Conservation (phyloP, 495 filamentous ascomycete genomes). For the Podospora sp. region DNA sequence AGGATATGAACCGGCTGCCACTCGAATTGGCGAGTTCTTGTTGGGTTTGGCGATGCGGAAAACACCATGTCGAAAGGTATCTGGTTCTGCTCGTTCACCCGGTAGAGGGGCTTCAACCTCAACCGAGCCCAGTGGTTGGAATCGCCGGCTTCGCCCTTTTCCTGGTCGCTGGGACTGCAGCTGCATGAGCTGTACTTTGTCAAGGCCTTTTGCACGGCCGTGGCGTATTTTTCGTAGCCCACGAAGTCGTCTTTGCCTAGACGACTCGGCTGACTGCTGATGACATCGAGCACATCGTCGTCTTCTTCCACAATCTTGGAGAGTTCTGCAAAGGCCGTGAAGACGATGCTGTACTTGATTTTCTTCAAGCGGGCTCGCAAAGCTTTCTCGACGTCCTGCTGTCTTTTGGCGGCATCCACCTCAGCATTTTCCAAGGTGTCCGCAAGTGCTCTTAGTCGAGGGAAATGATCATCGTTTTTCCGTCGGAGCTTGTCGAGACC, state of each 20-base stretch:
- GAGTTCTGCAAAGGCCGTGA: no score
- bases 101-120: conserved; percentile 1
- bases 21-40: background rate
- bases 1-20: conserved; percentile 10
- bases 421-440: no score
- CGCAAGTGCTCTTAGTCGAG: no score
- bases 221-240: conserved; percentile 5
- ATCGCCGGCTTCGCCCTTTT: background rate
- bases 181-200: background rate
- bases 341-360: no score
- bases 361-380: no score
- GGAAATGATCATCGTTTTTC: background rate
- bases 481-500: background rate
- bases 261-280: background rate
- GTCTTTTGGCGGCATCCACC: no score
- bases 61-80: no score
- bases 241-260: background rate
- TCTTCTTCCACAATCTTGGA: background rate
- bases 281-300: background rate
- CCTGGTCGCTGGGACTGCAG: background rate
- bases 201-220: background rate
- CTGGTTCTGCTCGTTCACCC: background rate
- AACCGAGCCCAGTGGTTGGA: conserved; percentile 7
- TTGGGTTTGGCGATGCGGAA: conserved; percentile 9
- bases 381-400: no score